A percentile compares a stretch with the other conserved stretches of the same genome.
Conservation (phyloP, 306 rosid genomes). For the Cicer judaicum region DNA sequence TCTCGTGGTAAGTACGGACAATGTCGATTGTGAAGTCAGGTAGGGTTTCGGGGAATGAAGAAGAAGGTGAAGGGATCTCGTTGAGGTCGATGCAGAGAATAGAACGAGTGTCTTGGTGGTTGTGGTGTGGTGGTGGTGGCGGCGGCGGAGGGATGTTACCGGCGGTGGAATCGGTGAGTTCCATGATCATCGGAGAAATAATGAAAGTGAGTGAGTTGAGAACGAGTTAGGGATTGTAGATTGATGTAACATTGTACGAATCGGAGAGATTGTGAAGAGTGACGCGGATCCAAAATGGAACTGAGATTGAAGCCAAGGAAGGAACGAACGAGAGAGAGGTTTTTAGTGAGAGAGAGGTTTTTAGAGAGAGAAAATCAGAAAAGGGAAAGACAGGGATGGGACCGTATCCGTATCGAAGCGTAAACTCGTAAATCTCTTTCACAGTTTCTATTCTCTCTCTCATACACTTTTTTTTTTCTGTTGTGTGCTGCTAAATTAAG, state of each 20-base stretch:
- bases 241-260: slow-evolving; percentile 67
- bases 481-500: too few species aligned
- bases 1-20: slow-evolving; percentile 78
- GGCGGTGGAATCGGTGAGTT: slow-evolving; percentile 70
- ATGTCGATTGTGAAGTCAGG: slow-evolving; percentile 75
- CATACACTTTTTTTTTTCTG: neutral
- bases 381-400: slow-evolving; percentile 63
- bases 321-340: neutral
- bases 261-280: slow-evolving; percentile 21
- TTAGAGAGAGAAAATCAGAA: slow-evolving; percentile 37
- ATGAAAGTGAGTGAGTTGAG: slow-evolving; percentile 47
- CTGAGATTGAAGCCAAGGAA: slow-evolving; percentile 51
- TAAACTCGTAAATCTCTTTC: slow-evolving; percentile 47
- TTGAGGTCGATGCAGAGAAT: slow-evolving; percentile 89
- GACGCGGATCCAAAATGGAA: slow-evolving; percentile 55
- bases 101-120: slow-evolving; percentile 58
- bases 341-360: neutral
- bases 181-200: slow-evolving; percentile 80
- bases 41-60: slow-evolving; percentile 67
- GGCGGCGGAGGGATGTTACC: slow-evolving; percentile 45
- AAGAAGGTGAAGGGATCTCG: slow-evolving; percentile 93
- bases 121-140: neutral
- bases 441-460: slow-evolving; percentile 6
- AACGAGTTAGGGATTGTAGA: slow-evolving; percentile 49
- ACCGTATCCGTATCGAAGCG: slow-evolving; percentile 59